Conservation (phyloP, 1,139 yeast species). For the Kodamaea fungicola region DNA sequence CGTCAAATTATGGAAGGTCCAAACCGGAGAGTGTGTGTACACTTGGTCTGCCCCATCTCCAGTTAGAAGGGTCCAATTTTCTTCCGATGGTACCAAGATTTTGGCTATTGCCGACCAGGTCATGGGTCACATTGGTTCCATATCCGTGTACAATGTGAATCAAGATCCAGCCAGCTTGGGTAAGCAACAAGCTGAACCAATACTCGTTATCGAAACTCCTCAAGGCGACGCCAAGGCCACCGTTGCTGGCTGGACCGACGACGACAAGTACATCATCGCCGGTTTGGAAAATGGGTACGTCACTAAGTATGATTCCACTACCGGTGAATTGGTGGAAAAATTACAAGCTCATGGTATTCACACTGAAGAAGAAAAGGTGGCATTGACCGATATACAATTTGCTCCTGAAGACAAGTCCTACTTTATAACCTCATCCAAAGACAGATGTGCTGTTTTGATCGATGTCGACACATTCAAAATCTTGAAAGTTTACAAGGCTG, state of each 20-base stretch:
- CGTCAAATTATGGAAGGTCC: slow-evolving; percentile 80
- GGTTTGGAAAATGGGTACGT: slow-evolving; percentile 88
- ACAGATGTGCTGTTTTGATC: slow-evolving; percentile 77
- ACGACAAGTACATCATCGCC: slow-evolving; percentile 69
- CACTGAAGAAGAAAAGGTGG: slow-evolving; percentile 50
- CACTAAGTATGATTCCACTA: slow-evolving; percentile 71
- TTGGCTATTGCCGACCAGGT: slow-evolving; percentile 87
- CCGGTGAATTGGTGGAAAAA: slow-evolving; percentile 65
- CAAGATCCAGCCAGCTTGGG: slow-evolving; percentile 32
- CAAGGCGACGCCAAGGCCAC: slow-evolving; percentile 65
- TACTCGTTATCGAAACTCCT: slow-evolving; percentile 60
- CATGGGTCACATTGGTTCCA: slow-evolving; percentile 85
- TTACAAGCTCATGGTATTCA: slow-evolving; percentile 63
- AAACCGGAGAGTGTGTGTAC: slow-evolving; percentile 71
- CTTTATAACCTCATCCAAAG: slow-evolving; percentile 90
- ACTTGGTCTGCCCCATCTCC: slow-evolving; percentile 82
- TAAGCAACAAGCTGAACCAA: slow-evolving; percentile 47
- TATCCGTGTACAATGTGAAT: slow-evolving; percentile 64
- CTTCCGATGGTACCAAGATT: slow-evolving; percentile 66
- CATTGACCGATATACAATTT: slow-evolving; percentile 85
- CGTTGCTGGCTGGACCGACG: slow-evolving; percentile 87
- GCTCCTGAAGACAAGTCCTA: slow-evolving; percentile 79
- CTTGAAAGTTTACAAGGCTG: slow-evolving; percentile 77
- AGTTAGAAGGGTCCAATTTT: slow-evolving; percentile 84
- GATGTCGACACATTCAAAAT: slow-evolving; percentile 74